Evolutionary conservation across 2,329 filamentous ascomycete species (phyloP).

Genomic region (Pseudocercospora pini-densiflorae): DNA sequence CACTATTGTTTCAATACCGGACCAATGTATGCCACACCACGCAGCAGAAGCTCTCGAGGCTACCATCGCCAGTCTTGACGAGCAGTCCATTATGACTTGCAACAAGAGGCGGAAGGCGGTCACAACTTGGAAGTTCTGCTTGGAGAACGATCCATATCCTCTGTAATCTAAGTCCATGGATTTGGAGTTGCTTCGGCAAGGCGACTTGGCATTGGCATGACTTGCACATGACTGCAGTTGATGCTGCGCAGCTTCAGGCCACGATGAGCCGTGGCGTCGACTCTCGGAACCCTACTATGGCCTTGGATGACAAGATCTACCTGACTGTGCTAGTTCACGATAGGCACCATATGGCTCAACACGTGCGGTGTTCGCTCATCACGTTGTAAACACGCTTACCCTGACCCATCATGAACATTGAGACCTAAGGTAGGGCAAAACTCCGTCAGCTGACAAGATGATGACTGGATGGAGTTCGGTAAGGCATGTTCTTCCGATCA

Average conservation of each 20-base stretch:
- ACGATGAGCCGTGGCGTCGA: background rate
- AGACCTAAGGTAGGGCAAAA: too few species aligned
- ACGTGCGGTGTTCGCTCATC: too few species aligned
- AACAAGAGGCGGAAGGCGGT: background rate
- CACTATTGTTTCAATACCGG: constrained; percentile 1
- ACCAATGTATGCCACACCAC: background rate
- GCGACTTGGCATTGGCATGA: background rate
- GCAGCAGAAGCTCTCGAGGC: background rate
- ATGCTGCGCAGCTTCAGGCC: background rate
- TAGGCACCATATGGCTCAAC: too few species aligned
- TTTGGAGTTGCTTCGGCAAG: background rate
- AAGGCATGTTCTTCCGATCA: too few species aligned
- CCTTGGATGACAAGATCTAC: background rate
- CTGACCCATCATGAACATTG: too few species aligned
- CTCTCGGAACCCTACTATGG: background rate
- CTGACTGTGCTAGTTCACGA: too few species aligned
- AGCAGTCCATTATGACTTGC: background rate
- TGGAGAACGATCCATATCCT: background rate
- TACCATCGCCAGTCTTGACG: background rate
- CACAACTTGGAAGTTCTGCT: background rate
- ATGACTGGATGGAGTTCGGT: too few species aligned
- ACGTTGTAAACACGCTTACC: too few species aligned
- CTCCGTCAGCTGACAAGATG: too few species aligned
- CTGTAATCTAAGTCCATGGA: background rate
- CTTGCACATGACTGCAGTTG: background rate